A percentile compares a stretch with the other conserved stretches of the same genome.
Evolutionary conservation across 2,329 filamentous ascomycete genomes (phyloP).

Genomic region (Scleromitrula shiraiana): DNA sequence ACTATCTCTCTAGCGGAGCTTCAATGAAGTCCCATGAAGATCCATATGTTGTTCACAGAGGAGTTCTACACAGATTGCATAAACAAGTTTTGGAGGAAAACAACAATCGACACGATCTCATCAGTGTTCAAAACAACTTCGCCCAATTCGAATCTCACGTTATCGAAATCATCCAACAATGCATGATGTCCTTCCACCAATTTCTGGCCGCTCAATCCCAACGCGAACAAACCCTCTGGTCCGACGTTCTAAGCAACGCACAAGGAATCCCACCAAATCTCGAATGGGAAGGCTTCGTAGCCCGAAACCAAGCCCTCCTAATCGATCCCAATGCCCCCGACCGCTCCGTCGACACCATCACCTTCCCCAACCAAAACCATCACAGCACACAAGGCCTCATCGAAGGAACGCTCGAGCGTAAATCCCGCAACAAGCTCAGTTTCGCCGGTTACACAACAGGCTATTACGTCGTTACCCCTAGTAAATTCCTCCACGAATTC

Average conservation of each 20-base stretch:
- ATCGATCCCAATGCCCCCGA: constrained; percentile 70
- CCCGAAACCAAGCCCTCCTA: constrained; percentile 62
- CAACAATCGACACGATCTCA: constrained; percentile 85
- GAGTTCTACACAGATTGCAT: constrained; percentile 74
- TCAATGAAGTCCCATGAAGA: constrained; percentile 67
- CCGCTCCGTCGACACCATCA: constrained; percentile 63
- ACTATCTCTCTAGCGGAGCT: constrained; percentile 67
- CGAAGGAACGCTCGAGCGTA: constrained; percentile 82
- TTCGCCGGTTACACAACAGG: constrained; percentile 67
- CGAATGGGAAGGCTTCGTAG: constrained; percentile 82
- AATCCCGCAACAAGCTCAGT: constrained; percentile 75
- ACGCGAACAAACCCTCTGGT: constrained; percentile 71
- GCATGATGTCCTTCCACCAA: constrained; percentile 75
- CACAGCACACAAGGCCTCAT: constrained; percentile 71
- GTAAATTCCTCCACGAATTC: constrained; percentile 91
- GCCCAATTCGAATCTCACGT: constrained; percentile 80
- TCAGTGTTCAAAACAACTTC: constrained; percentile 88
- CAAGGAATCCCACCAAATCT: constrained; percentile 77
- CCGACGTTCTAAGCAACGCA: constrained; percentile 69
- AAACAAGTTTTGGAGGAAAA: constrained; percentile 94
- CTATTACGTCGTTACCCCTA: constrained; percentile 86
- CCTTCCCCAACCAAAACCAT: constrained; percentile 87
- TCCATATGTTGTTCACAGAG: constrained; percentile 79
- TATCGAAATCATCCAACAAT: constrained; percentile 72
- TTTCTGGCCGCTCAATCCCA: constrained; percentile 75